Evolutionary conservation across 2,329 filamentous ascomycete genomes (phyloP).

Genomic region (Didymosphaeria variabile): DNA sequence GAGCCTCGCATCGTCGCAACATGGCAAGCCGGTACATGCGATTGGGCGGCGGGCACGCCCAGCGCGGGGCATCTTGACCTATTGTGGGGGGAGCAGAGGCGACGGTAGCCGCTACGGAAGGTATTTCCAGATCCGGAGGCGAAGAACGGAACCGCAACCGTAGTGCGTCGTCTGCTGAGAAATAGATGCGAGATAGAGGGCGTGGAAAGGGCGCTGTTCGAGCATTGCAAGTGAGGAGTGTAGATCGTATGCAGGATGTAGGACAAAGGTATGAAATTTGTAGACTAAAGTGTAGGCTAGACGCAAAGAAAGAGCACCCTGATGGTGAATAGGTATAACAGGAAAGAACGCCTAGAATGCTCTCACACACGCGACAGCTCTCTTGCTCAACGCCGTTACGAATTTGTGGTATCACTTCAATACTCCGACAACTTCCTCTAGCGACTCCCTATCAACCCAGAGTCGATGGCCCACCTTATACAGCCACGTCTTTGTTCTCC

Average conservation of each 20-base stretch:
- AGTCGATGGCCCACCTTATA: conserved; percentile 3
- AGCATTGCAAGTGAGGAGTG: background rate
- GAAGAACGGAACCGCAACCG: conserved; percentile 14
- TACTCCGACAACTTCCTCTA: background rate
- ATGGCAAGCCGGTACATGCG: background rate
- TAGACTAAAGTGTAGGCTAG: conserved; percentile 1
- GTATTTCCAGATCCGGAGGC: conserved; percentile 20
- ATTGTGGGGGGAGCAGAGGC: conserved; percentile 10
- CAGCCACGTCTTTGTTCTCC: conserved; percentile 22
- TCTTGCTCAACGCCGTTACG: background rate
- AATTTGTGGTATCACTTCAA: background rate
- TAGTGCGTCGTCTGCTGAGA: background rate
- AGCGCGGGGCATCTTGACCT: conserved; percentile 17
- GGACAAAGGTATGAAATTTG: background rate
- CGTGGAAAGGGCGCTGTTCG: background rate
- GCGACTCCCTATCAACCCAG: background rate
- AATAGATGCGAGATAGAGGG: background rate
- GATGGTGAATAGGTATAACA: conserved; percentile 12
- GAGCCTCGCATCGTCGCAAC: background rate
- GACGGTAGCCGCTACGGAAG: conserved; percentile 19
- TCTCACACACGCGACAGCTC: background rate
- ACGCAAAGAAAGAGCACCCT: conserved; percentile 12
- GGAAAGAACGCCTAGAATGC: conserved; percentile 14
- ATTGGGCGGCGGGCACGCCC: conserved; percentile 10
- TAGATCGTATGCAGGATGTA: background rate